Base-by-base conservation (phyloP, 2,329 filamentous ascomycete species). In the Pseudocercospora vitis region DNA sequence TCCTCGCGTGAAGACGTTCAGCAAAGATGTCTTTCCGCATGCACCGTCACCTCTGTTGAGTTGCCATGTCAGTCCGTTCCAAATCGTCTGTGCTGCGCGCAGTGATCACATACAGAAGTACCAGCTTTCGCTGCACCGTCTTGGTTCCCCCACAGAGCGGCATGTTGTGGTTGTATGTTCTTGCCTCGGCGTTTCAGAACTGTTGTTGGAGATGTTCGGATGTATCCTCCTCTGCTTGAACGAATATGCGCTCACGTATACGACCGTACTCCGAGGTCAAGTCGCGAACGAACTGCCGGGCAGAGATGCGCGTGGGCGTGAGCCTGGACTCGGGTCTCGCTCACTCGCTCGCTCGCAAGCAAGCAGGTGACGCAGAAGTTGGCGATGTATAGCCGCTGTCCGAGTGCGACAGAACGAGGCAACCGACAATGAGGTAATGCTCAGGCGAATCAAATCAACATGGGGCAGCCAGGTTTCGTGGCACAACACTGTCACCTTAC, bases 1-100 rank as follows among this genome's bases (percentile, higher is more conserved):
- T 60, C 92, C 92, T 87, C 92, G 85, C 64, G 94, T 99, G 76
- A 99, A 99, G 72, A 99, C 94, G 72, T 99, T 99, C 67, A 99
- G 77, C 68, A 97, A 76, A 61, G 91, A 96, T 51, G 94, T 99
- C 81, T 99, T 99, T 70, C 92, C 92, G 74, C 88, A 95, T 65
- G 92, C 92, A 80, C 92, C 92, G 72, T 97, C 92, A 67, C 92
- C 92, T 70, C 91, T 96, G 68, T 21, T 24, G n/a, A 51, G 45
- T 12, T 35, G 23, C 29, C 9, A 16, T 35, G 50, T 57, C 26
- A 54, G 56, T 28, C 11, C n/a, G n/a, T n/a, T 32, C 16, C n/a
- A 12, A 29, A 4, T 18, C 18, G 5, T 12, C 19, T 18, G 23
- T 12, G 19, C 23, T 12, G 35, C 37, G 19, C 39, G 9, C 29